phyloP scores from a whole-genome alignment of 169 alveolate species.

The Theileria sp. region DNA sequence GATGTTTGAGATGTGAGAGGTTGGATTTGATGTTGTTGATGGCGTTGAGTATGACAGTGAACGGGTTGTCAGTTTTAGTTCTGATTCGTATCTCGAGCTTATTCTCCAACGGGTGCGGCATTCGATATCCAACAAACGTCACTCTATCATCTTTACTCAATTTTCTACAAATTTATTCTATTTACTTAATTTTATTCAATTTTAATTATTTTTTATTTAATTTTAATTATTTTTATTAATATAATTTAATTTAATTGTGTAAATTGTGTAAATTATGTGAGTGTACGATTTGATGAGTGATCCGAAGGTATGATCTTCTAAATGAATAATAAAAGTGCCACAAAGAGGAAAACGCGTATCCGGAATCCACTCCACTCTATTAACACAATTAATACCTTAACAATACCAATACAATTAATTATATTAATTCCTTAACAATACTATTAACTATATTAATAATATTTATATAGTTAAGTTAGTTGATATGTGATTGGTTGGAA shows the following conservation, averaged over 20 bases:
- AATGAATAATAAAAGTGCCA: conserved; percentile 84
- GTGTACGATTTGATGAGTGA: conserved; percentile 83
- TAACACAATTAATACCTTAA: no score
- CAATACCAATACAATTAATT: neutral
- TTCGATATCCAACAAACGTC: conserved; percentile 88
- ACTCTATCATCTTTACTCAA: conserved; percentile 84
- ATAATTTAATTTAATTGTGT: no score
- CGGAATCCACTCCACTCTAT: conserved; percentile 82
- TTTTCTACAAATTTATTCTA: conserved; percentile 70
- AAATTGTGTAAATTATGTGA: no score
- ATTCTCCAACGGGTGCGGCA: conserved; percentile 89
- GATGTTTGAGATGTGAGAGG: conserved; percentile 49
- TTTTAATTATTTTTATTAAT: neutral
- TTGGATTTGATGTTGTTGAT: conserved; percentile 27
- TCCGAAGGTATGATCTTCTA: conserved; percentile 92
- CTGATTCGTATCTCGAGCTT: conserved; percentile 56
- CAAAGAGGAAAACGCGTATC: conserved; percentile 86
- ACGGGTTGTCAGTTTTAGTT: conserved; percentile 52
- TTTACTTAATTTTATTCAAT: no score
- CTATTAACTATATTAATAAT: neutral
- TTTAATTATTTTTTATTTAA: no score
- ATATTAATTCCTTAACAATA: neutral
- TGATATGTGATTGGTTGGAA: neutral
- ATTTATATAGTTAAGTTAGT: neutral
- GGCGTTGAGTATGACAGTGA: conserved; percentile 52